Percentiles rank a stretch among this genome's conserved stretches.
Conservation (phyloP, 352 stramenopile species). For the Globisporangium spiculum region DNA sequence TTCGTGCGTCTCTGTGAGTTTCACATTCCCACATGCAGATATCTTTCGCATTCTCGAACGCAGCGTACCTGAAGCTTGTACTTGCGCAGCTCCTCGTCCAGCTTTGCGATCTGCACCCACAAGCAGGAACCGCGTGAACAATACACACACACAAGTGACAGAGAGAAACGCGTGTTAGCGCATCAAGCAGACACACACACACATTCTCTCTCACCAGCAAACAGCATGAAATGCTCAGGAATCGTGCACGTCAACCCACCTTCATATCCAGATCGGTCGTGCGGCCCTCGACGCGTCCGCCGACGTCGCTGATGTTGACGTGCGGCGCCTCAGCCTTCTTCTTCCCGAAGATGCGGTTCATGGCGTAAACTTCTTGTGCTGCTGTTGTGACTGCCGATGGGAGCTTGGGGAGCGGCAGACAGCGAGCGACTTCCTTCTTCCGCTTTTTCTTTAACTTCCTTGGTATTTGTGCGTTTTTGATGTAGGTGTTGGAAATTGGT, state of each 20-base stretch:
- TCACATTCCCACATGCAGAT: background rate
- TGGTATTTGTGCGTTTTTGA: no score
- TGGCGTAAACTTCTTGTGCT: background rate
- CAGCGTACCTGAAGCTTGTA: constrained; percentile 60
- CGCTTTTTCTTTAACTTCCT: no score
- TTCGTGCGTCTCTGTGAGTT: background rate
- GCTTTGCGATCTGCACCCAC: constrained; percentile 59
- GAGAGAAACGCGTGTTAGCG: no score
- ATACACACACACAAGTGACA: background rate
- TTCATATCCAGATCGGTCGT: constrained; percentile 80
- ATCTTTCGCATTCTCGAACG: background rate
- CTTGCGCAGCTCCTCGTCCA: constrained; percentile 81
- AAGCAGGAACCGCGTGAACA: background rate
- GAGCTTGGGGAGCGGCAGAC: background rate
- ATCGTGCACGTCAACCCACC: constrained; percentile 26
- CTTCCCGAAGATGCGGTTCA: constrained; percentile 84
- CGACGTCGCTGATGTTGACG: constrained; percentile 82
- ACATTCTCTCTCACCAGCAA: background rate
- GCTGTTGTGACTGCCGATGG: background rate
- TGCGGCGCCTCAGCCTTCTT: constrained; percentile 71
- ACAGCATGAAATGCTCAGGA: background rate
- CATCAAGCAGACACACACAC: background rate
- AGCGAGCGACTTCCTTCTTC: no score
- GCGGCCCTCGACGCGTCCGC: constrained; percentile 66
- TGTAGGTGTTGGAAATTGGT: no score